Conservation (phyloP, 495 filamentous ascomycete species). For the Tuber magnatum region DNA sequence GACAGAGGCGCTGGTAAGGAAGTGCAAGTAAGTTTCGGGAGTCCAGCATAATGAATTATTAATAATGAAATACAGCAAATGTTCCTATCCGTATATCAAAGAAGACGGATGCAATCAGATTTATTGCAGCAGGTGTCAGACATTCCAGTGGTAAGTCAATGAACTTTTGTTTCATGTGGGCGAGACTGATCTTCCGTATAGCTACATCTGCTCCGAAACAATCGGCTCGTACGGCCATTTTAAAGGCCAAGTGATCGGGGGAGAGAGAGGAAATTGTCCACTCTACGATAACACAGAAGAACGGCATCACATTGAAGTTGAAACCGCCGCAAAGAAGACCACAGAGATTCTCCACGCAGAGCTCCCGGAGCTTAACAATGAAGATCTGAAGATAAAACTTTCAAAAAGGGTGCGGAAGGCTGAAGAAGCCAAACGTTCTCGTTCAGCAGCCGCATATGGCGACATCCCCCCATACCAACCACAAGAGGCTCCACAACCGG, state of each 20-base stretch:
- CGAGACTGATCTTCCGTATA: slow-evolving; percentile 20
- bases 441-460: slow-evolving; percentile 12
- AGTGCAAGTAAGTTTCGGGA: slow-evolving; percentile 55
- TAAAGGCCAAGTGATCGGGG: slow-evolving; percentile 46
- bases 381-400: slow-evolving; percentile 54
- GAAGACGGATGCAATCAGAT: slow-evolving; percentile 80
- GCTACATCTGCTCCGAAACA: slow-evolving; percentile 65
- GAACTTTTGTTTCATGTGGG: background rate
- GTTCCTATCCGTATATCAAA: slow-evolving; percentile 61
- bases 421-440: slow-evolving; percentile 31
- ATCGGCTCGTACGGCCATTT: slow-evolving; percentile 51
- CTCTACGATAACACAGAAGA: slow-evolving; percentile 57
- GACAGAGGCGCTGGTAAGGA: slow-evolving; percentile 67
- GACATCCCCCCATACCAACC: slow-evolving; percentile 11
- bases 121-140: slow-evolving; percentile 56
- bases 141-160: slow-evolving; percentile 51
- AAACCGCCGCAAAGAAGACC: slow-evolving; percentile 55
- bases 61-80: slow-evolving; percentile 44
- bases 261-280: slow-evolving; percentile 53
- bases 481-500: background rate
- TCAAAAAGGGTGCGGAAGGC: slow-evolving; percentile 51
- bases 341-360: slow-evolving; percentile 51
- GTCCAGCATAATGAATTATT: slow-evolving; percentile 25
- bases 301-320: slow-evolving; percentile 60
- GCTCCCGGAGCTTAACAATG: slow-evolving; percentile 54